Percentiles rank a stretch among this genome's conserved stretches.
Evolutionary conservation across 176 grass and related monocot species (phyloP).

Genomic region (Musa troglodytarum): DNA sequence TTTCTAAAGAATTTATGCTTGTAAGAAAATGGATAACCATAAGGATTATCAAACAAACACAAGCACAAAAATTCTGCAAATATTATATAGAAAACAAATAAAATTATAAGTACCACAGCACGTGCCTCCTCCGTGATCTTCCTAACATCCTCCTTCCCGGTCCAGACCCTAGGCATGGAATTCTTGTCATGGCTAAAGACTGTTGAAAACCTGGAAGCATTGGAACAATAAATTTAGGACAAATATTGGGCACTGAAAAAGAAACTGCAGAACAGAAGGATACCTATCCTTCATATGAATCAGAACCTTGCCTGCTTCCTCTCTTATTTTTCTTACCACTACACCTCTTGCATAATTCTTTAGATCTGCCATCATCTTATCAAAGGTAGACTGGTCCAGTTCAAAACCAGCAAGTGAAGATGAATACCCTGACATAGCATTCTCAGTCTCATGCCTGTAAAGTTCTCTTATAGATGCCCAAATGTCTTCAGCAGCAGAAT

Average conservation of each 20-base stretch:
- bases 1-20: not conserved
- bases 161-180: slow-evolving; percentile 74
- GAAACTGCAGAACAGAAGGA: not conserved
- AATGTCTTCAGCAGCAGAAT: slow-evolving; percentile 37
- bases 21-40: not conserved
- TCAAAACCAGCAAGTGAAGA: slow-evolving; percentile 59
- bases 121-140: slow-evolving; percentile 70
- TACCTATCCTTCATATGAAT: slow-evolving; percentile 90
- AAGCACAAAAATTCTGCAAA: not conserved
- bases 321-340: slow-evolving; percentile 62
- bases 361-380: slow-evolving; percentile 44
- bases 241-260: slow-evolving; percentile 7
- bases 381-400: slow-evolving; percentile 37
- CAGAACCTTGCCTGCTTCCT: slow-evolving; percentile 59
- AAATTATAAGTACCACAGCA: slow-evolving; percentile 38
- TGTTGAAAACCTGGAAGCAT: slow-evolving; percentile 57
- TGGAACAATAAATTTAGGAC: not conserved
- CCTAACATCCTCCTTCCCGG: slow-evolving; percentile 55
- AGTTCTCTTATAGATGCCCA: slow-evolving; percentile 61
- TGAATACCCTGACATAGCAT: slow-evolving; percentile 29
- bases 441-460: slow-evolving; percentile 47
- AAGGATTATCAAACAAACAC: not conserved
- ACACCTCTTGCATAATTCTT: slow-evolving; percentile 49
- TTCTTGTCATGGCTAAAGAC: slow-evolving; percentile 64
- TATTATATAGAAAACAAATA: not conserved